Evolutionary conservation across 228 moss, liverwort and hornwort species (phyloP).

Genomic region (Sphagnum magellanicum): DNA sequence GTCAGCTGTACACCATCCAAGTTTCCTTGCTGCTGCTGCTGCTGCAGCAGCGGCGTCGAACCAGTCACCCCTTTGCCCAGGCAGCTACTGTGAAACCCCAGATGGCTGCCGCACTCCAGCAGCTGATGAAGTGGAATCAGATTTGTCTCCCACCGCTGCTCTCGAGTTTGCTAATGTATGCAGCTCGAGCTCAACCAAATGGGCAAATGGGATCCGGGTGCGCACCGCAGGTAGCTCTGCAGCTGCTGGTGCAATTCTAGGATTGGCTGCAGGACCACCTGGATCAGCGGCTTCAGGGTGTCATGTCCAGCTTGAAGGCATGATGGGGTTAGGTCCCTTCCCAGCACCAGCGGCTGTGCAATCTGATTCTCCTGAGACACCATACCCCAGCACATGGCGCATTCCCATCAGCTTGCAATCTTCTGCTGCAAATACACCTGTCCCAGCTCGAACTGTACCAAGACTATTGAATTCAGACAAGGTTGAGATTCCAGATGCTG

Average conservation of each 20-base stretch:
- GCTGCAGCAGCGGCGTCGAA: constrained; percentile 43
- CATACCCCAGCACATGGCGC: constrained; percentile 54
- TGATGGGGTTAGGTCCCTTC: constrained; percentile 45
- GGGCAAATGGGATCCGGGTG: constrained; percentile 85
- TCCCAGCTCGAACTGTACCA: constrained; percentile 31
- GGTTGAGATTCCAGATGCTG: constrained; percentile 21
- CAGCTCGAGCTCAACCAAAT: constrained; percentile 63
- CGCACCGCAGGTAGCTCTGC: constrained; percentile 7
- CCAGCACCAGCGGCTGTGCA: constrained; percentile 20
- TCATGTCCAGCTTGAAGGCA: constrained; percentile 15
- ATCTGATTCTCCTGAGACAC: constrained; percentile 24
- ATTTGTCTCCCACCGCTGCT: constrained; percentile 53
- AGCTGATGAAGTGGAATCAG: constrained; percentile 50
- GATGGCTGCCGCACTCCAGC: constrained; percentile 81
- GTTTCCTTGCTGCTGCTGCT: constrained; percentile 48
- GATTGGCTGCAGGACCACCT: constrained; percentile 33
- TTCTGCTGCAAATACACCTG: constrained; percentile 26
- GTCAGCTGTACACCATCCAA: constrained; percentile 40
- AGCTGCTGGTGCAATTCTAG: constrained; percentile 33
- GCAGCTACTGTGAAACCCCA: constrained; percentile 51
- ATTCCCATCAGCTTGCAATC: constrained; percentile 41
- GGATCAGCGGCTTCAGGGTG: too few species aligned
- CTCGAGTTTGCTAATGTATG: constrained; percentile 68
- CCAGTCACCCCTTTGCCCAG: constrained; percentile 37
- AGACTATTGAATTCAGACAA: constrained; percentile 16